These are phyloP conservation scores for Moesziomyces aphidis DNA, from an alignment of 1,284 basidiomycete species.

Conservation along the genomic window DNA sequence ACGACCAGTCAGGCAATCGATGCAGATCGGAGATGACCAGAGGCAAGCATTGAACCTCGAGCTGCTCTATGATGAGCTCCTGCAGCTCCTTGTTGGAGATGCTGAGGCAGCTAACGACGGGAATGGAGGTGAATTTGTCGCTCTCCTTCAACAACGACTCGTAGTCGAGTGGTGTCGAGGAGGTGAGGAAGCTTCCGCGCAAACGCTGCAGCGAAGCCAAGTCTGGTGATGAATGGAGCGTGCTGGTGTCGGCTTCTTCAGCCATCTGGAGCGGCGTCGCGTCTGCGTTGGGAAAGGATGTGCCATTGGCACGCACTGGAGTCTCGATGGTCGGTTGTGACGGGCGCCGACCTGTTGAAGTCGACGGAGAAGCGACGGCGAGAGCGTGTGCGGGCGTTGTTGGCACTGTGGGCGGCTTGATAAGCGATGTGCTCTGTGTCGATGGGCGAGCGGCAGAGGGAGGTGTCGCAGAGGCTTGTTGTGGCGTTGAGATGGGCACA, in stretches of 20 bases:
- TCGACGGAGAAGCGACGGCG: too few species aligned
- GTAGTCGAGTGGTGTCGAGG: slow-evolving; percentile 10
- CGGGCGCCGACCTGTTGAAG: too few species aligned
- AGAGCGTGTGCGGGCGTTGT: too few species aligned
- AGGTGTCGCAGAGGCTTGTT: too few species aligned
- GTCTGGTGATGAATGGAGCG: neutral
- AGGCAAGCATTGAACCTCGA: slow-evolving; percentile 23
- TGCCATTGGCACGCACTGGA: too few species aligned
- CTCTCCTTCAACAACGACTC: neutral
- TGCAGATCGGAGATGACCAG: slow-evolving; percentile 43
- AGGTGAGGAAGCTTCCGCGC: slow-evolving; percentile 10
- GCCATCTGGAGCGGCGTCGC: neutral
- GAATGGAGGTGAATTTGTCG: neutral
- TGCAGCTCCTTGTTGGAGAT: slow-evolving; percentile 14
- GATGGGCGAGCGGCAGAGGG: too few species aligned
- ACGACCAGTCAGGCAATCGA: slow-evolving; percentile 12
- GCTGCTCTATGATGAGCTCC: slow-evolving; percentile 10
- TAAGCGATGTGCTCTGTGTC: too few species aligned
- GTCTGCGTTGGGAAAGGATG: too few species aligned
- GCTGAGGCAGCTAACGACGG: slow-evolving; percentile 17
- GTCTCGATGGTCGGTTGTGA: too few species aligned
- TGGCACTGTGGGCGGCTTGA: too few species aligned
- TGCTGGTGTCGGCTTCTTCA: neutral
- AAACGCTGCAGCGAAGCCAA: neutral
- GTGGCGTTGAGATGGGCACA: too few species aligned